These are phyloP conservation scores for Cyamopsis tetragonoloba DNA, from an alignment of 306 rosid genomes.

Conservation along the genomic window DNA sequence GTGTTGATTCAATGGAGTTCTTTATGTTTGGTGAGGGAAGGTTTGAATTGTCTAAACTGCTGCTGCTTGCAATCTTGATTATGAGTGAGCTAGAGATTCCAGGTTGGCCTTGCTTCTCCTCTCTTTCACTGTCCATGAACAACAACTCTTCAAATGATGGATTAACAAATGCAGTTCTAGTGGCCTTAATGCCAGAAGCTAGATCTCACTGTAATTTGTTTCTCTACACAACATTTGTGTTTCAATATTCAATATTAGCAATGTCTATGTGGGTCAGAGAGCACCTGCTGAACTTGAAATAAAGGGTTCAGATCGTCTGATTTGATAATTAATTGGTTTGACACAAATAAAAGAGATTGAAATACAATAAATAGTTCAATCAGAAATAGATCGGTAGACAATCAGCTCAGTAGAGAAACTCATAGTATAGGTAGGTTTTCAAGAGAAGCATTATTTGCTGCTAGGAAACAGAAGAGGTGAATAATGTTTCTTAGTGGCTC, in stretches of 20 bases:
- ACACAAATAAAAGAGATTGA: no score
- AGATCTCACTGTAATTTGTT: conserved; percentile 19
- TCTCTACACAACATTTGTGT: neutral
- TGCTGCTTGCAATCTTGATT: conserved; percentile 45
- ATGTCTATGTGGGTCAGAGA: conserved; percentile 31
- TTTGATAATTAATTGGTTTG: no score
- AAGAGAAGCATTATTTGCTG: conserved; percentile 28
- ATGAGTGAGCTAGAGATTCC: conserved; percentile 45
- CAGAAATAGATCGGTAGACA: no score
- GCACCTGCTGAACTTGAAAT: no score
- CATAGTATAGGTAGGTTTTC: conserved; percentile 12
- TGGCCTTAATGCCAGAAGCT: neutral
- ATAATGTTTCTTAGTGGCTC: conserved; percentile 25
- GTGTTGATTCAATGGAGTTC: conserved; percentile 49
- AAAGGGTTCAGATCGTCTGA: no score
- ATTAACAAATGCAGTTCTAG: neutral
- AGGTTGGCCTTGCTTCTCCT: neutral
- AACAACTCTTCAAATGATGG: conserved; percentile 27
- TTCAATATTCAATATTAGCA: conserved; percentile 13
- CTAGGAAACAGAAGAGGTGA: conserved; percentile 21
- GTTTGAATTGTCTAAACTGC: conserved; percentile 21
- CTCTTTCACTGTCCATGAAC: conserved; percentile 43
- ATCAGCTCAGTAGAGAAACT: no score
- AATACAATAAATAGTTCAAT: no score
- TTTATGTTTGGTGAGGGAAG: conserved; percentile 49